These are phyloP conservation scores for Diplodia sapinea DNA, from an alignment of 2,329 filamentous ascomycete species.

Conservation along the genomic window DNA sequence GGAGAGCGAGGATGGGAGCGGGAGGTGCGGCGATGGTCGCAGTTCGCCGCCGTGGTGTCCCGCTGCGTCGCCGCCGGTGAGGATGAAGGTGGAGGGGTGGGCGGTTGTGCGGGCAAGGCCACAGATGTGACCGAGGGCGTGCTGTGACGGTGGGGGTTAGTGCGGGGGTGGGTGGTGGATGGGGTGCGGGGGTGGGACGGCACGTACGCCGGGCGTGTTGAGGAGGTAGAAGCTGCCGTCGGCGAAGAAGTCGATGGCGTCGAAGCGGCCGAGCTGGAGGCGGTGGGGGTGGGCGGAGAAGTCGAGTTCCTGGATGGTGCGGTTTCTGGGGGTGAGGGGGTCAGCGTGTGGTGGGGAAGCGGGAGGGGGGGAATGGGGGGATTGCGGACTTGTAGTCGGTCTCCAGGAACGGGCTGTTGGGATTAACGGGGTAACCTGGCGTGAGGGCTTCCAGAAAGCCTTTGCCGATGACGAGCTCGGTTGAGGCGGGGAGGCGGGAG, in stretches of 20 bases:
- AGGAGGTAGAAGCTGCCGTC: conserved; percentile 64
- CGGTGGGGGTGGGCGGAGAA: conserved; percentile 42
- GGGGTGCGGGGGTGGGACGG: no score
- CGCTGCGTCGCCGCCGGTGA: not conserved
- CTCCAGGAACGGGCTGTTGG: conserved; percentile 3
- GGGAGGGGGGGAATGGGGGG: no score
- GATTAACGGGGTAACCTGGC: conserved; percentile 9
- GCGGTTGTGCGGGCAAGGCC: conserved; percentile 54
- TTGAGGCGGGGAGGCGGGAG: not conserved
- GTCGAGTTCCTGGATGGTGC: conserved; percentile 38
- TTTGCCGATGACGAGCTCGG: not conserved
- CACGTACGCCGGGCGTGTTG: conserved; percentile 55
- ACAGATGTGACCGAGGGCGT: conserved; percentile 58
- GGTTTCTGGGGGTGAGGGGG: conserved; percentile 28
- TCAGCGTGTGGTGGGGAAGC: not conserved
- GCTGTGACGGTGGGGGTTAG: conserved; percentile 34
- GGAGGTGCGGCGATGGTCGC: no score
- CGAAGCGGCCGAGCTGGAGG: conserved; percentile 51
- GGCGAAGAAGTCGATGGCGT: conserved; percentile 60
- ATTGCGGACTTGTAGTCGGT: conserved; percentile 8
- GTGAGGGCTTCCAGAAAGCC: not conserved
- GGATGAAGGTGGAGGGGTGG: conserved; percentile 15
- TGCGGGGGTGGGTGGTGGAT: not conserved
- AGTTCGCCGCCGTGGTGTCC: conserved; percentile 18
- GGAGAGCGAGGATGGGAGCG: no score